These are phyloP conservation scores for Heterobasidion annosum DNA, from an alignment of 1,284 basidiomycete species.

Conservation along the genomic window DNA sequence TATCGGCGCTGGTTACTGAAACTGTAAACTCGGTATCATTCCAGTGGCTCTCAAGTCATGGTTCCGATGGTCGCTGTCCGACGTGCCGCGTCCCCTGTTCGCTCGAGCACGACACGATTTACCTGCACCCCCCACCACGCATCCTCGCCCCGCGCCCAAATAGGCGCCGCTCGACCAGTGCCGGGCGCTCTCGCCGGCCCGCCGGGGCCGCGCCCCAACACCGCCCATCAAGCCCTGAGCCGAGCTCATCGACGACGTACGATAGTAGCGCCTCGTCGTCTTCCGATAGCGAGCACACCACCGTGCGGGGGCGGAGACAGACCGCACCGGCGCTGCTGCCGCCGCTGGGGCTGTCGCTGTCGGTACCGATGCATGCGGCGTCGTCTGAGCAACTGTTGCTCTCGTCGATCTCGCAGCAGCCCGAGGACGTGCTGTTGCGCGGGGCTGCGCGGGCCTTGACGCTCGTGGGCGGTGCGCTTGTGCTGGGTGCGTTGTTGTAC, in stretches of 20 bases:
- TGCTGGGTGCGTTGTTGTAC: background rate
- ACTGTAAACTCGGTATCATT: background rate
- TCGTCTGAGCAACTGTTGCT: background rate
- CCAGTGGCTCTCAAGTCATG: slow-evolving; percentile 9
- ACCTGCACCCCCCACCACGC: slow-evolving; percentile 10
- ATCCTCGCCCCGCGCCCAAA: background rate
- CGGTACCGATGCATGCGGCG: background rate
- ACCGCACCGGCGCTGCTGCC: background rate
- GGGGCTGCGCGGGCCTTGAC: background rate
- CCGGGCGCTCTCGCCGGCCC: slow-evolving; percentile 4
- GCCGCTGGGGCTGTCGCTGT: background rate
- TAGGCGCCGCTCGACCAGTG: background rate
- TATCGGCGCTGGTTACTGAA: background rate
- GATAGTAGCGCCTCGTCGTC: slow-evolving; percentile 8
- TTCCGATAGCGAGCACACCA: slow-evolving; percentile 8
- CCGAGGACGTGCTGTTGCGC: background rate
- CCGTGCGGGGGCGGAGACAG: background rate
- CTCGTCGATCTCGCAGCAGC: slow-evolving; percentile 6
- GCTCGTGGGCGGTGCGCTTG: background rate
- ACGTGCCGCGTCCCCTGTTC: slow-evolving; percentile 12
- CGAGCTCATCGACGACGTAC: background rate
- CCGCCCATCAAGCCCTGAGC: background rate
- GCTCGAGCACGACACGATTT: slow-evolving; percentile 11
- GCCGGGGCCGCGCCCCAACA: background rate
- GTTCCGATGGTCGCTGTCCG: slow-evolving; percentile 13